These are phyloP conservation scores for Datura wrightii DNA, from an alignment of 257 asterid genomes.

Conservation along the genomic window DNA sequence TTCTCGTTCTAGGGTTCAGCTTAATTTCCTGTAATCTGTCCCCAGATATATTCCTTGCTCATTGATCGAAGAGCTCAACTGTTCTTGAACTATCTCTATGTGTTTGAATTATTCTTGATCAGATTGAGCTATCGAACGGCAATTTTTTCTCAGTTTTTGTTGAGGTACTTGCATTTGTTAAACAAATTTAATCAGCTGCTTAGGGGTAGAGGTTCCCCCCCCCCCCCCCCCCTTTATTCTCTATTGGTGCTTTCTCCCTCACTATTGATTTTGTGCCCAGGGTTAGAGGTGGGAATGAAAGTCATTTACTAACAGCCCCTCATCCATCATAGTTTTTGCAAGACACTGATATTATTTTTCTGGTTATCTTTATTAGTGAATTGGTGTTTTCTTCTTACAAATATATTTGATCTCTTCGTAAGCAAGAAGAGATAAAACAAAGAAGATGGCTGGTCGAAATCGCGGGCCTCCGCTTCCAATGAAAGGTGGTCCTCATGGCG, in stretches of 20 bases:
- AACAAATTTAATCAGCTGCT: neutral
- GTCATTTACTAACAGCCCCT: neutral
- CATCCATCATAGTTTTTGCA: neutral
- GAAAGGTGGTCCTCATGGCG: slow-evolving; percentile 68
- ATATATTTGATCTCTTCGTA: neutral
- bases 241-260: neutral
- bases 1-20: neutral
- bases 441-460: slow-evolving; percentile 73
- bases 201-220: too few relatives aligned
- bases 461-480: slow-evolving; percentile 73
- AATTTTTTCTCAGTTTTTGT: neutral
- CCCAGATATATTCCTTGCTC: neutral
- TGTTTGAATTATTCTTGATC: neutral
- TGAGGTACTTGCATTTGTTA: neutral
- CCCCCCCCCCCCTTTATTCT: neutral
- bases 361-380: neutral
- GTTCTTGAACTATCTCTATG: neutral
- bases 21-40: neutral
- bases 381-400: neutral
- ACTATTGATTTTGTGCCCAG: neutral
- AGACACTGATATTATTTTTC: neutral
- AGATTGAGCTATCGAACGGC: neutral
- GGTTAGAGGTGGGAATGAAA: neutral
- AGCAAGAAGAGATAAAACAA: slow-evolving; percentile 9
- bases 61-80: neutral